A percentile compares a stretch with the other conserved stretches of the same genome.
Conservation (phyloP, 2,329 filamentous ascomycete genomes). For the Pseudogymnoascus sp. region DNA sequence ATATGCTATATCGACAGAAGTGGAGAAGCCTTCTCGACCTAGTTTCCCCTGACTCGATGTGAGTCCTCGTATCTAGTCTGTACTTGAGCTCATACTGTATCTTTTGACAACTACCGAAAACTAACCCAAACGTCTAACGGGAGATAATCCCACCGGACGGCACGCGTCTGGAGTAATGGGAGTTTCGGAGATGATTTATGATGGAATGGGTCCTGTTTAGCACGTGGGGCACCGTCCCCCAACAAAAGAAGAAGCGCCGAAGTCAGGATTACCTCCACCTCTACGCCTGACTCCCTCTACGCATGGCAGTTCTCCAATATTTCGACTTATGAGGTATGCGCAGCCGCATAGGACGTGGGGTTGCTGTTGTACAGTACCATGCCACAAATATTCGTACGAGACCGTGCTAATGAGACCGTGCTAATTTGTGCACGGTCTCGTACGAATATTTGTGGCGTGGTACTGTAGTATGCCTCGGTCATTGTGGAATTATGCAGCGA, state of each 20-base stretch:
- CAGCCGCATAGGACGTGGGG: background rate
- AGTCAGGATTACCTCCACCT: background rate
- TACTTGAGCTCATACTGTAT: background rate
- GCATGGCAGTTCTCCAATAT: background rate
- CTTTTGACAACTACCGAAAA: background rate
- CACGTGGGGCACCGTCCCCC: background rate
- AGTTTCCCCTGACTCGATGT: background rate
- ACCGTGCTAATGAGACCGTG: no score
- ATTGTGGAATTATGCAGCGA: background rate
- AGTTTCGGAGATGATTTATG: background rate
- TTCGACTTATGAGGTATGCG: background rate
- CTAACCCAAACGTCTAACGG: background rate
- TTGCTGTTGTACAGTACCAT: no score
- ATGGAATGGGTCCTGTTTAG: background rate
- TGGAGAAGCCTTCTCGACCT: background rate
- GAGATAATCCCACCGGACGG: background rate
- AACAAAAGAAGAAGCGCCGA: background rate
- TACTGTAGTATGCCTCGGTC: conserved; percentile 1
- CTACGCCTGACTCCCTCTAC: background rate
- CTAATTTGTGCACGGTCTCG: no score
- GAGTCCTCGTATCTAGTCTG: background rate
- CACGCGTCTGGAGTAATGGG: background rate
- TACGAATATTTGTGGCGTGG: no score
- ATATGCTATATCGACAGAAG: background rate
- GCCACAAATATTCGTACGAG: no score